Percentiles rank a stretch among this genome's conserved stretches.
Evolutionary conservation across 805 yeast genomes (phyloP).

Genomic region (Myxozyma monticola): DNA sequence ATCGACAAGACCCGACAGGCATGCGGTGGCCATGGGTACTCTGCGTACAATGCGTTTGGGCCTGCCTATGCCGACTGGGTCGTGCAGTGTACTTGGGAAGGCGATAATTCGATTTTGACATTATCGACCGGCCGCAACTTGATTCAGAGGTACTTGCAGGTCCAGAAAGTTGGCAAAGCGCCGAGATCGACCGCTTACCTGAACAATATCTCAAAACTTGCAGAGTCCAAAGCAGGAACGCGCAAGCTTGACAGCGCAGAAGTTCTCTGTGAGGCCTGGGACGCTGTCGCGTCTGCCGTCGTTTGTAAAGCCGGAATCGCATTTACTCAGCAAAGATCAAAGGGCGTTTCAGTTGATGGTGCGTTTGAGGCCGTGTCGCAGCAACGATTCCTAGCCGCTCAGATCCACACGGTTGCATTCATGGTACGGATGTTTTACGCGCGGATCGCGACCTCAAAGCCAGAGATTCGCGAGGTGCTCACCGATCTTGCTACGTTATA

Average conservation of each 20-base stretch:
- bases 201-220: constrained; percentile 25
- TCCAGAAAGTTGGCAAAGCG: constrained; percentile 48
- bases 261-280: constrained; percentile 40
- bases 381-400: constrained; percentile 44
- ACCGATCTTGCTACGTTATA: constrained; percentile 59
- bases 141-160: constrained; percentile 49
- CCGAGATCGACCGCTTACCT: constrained; percentile 51
- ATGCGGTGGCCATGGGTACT: constrained; percentile 96
- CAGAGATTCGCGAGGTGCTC: constrained; percentile 51
- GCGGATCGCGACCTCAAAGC: constrained; percentile 40
- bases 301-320: constrained; percentile 39
- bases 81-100: constrained; percentile 99
- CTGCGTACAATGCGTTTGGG: constrained; percentile 88
- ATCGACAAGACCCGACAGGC: constrained; percentile 91
- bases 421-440: constrained; percentile 43
- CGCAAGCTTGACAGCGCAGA: constrained; percentile 20
- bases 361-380: constrained; percentile 46
- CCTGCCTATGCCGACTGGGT: constrained; percentile 90
- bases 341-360: constrained; percentile 35
- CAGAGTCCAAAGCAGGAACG: constrained; percentile 12
- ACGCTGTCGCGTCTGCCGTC: constrained; percentile 40
- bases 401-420: constrained; percentile 43
- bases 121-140: constrained; percentile 81
- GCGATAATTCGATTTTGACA: constrained; percentile 86
- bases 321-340: constrained; percentile 32